Evolutionary conservation across 1,284 basidiomycete genomes (phyloP), one percentile per base, ranked within the genome.

Genomic region (Neonothopanus nambi): DNA sequence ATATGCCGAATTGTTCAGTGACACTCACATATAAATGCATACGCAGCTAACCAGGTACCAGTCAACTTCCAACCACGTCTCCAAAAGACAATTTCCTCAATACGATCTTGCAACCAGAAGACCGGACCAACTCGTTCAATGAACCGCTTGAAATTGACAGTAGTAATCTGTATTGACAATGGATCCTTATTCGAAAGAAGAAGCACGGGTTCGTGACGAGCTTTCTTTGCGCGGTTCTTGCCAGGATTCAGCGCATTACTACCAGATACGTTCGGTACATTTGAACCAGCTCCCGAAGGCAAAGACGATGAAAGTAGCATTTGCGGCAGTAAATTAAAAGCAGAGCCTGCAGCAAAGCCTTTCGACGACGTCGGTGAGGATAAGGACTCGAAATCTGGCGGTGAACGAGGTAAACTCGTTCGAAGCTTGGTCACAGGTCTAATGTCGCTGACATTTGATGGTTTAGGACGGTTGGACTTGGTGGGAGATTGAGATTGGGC

Each of bases 71-170:
- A 83, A 0, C 87, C 87, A 51, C 76, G 74, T 66, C 77, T 83
- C 89, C 89, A 91, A 56, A 86, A 69, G 1, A 91, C 50, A 15
- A 89, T 76, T 67, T 91, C 89, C 63, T 91, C 89, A 17, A 85
- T 61, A 2, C 89, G 71, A 62, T 91, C 89, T 67, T 89, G 87
- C 12, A 91, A 58, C 89, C 89, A 91, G 60, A 90, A 91, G 5
- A 89, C 69, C 0, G 85, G 83, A 0, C 87, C 86, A 3, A 80
- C 72, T 57, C 76, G 81, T 6, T 80, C 74, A 1, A 91, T 78
- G 56, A 91, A 91, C 7, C 87, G 74, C 55, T 83, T 80, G 63
- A 91, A 91, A 62, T 91, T 90, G 51, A 74, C 76, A 0, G 87
- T 84, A 55, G 83, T 87, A 30, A 83, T 85, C 0, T 82, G 86